Conservation (phyloP, 129 eudicot species). For the Escallonia rubra region DNA sequence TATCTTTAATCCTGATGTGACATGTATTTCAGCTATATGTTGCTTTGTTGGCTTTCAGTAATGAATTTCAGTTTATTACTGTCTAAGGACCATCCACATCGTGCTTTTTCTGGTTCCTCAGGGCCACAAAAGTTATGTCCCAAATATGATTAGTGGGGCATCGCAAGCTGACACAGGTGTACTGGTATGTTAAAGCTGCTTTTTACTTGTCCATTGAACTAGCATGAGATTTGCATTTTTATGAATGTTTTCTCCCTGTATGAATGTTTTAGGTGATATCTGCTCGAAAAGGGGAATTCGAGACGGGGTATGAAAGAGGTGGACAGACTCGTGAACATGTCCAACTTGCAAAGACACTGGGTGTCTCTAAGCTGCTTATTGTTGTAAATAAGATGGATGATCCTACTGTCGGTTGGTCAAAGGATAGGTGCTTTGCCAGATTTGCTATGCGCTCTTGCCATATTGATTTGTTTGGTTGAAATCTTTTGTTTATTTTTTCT, state of each 20-base stretch:
- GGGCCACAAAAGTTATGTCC: slow-evolving; percentile 99
- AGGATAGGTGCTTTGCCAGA: slow-evolving; percentile 48
- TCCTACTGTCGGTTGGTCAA: slow-evolving; percentile 80
- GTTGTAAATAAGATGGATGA: slow-evolving; percentile 99
- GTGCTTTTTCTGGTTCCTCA: slow-evolving; percentile 17
- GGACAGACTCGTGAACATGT: slow-evolving; percentile 99
- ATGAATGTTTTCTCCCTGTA: not conserved
- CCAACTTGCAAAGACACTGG: slow-evolving; percentile 85
- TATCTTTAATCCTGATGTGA: too few species aligned
- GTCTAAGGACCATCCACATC: not conserved
- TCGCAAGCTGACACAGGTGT: slow-evolving; percentile 98
- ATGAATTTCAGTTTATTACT: too few species aligned
- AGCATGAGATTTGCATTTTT: not conserved
- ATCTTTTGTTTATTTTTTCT: slow-evolving; percentile 2
- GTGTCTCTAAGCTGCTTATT: slow-evolving; percentile 76
- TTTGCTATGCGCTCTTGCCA: not conserved
- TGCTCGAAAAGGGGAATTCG: slow-evolving; percentile 98
- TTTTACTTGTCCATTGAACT: not conserved
- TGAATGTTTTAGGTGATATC: slow-evolving; percentile 61
- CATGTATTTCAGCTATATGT: too few species aligned
- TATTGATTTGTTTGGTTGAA: not conserved
- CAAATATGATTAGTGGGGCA: slow-evolving; percentile 98
- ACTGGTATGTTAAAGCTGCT: slow-evolving; percentile 40
- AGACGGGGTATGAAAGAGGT: slow-evolving; percentile 94
- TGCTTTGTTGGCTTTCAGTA: too few species aligned